These are phyloP conservation scores for Crithidia fasciculata DNA, from an alignment of 208 protist genomes.

Conservation along the genomic window DNA sequence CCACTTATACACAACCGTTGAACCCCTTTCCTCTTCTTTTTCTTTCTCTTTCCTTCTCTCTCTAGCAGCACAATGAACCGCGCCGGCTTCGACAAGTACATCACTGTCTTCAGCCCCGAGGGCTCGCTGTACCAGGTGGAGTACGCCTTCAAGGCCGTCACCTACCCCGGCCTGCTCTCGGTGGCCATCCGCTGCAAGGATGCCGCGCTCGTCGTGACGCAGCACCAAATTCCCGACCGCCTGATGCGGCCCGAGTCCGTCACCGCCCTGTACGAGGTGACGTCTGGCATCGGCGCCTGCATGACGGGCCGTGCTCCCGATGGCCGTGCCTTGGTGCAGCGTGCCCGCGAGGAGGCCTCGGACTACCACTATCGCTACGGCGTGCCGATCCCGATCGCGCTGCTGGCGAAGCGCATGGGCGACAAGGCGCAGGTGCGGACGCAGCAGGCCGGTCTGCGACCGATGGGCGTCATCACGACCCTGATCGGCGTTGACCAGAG, in stretches of 20 bases:
- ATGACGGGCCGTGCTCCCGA: constrained; percentile 95
- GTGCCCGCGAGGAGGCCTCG: constrained; percentile 95
- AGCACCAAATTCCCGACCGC: constrained; percentile 98
- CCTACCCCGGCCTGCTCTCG: constrained; percentile 95
- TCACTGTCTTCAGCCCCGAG: constrained; percentile 99
- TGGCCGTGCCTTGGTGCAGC: constrained; percentile 91
- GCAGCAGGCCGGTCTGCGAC: constrained; percentile 96
- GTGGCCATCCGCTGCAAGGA: constrained; percentile 96
- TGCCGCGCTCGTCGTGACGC: constrained; percentile 94
- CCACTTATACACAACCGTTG: neutral
- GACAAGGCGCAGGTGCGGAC: constrained; percentile 98
- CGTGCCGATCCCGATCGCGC: constrained; percentile 95
- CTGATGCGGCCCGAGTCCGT: constrained; percentile 96
- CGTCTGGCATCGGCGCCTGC: constrained; percentile 93
- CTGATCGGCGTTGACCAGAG: constrained; percentile 95
- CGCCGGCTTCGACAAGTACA: constrained; percentile 97
- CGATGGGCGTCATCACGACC: constrained; percentile 94
- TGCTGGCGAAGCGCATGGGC: constrained; percentile 96
- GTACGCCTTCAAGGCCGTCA: constrained; percentile 99
- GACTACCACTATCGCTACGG: constrained; percentile 97
- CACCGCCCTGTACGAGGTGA: constrained; percentile 96
- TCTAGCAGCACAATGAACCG: constrained; percentile 61
- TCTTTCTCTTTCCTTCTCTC: neutral
- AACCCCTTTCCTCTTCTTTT: constrained; percentile 1
- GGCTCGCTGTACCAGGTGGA: constrained; percentile 99